Percentiles rank a stretch among this genome's conserved stretches.
Evolutionary conservation across 2,329 filamentous ascomycete genomes (phyloP).

Genomic region (Colletotrichum agaves): DNA sequence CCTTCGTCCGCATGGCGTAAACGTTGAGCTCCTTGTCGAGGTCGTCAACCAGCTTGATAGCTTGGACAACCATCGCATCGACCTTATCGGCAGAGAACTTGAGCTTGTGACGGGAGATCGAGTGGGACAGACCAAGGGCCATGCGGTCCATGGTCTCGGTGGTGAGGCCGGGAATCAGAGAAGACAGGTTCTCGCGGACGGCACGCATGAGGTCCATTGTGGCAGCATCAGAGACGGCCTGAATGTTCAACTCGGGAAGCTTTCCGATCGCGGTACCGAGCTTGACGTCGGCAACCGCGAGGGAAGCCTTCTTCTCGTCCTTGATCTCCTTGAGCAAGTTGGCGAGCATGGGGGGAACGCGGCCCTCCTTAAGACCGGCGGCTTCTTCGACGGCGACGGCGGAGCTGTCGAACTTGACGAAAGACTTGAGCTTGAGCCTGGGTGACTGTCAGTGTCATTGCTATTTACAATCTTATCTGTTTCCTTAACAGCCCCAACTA

Average conservation of each 20-base stretch:
- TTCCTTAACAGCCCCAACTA: background rate
- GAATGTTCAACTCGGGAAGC: constrained; percentile 85
- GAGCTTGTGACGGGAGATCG: constrained; percentile 95
- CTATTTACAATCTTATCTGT: background rate
- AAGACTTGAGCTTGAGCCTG: constrained; percentile 95
- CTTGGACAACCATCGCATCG: constrained; percentile 99
- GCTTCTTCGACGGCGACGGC: constrained; percentile 91
- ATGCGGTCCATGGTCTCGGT: constrained; percentile 92
- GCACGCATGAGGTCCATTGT: constrained; percentile 93
- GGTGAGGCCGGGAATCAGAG: constrained; percentile 88
- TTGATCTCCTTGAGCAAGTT: constrained; percentile 89
- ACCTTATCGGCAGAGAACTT: constrained; percentile 99
- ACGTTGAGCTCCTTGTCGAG: constrained; percentile 99
- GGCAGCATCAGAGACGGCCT: constrained; percentile 80
- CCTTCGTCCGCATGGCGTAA: constrained; percentile 98
- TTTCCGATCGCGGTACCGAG: constrained; percentile 92
- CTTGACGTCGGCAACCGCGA: constrained; percentile 94
- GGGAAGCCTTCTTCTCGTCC: constrained; percentile 95
- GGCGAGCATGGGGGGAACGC: constrained; percentile 88
- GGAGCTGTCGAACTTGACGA: constrained; percentile 96
- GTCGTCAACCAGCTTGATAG: constrained; percentile 92
- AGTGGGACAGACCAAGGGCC: constrained; percentile 96
- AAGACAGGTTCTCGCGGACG: constrained; percentile 89
- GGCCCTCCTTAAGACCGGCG: constrained; percentile 83
- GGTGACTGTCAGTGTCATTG: constrained; percentile 30